Evolutionary conservation across 2,329 filamentous ascomycete species (phyloP), one percentile per base, ranked within the genome.

Genomic region (Talaromyces verruculosus): DNA sequence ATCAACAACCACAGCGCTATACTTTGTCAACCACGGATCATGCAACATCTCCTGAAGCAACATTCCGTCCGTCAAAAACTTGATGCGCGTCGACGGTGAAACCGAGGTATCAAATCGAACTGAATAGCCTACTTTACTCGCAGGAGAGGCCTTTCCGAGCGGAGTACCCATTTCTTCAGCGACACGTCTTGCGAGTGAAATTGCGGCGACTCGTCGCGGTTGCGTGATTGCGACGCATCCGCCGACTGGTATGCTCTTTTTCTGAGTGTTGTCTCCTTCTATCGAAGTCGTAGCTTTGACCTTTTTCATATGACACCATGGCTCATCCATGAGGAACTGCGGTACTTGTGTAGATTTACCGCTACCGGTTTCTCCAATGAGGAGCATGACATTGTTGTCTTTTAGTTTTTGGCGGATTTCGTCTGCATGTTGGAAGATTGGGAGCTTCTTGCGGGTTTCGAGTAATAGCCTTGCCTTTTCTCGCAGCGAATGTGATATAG

Each of bases 341-440:
- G 95, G 94, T 0, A 97, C 89, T 78, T 99, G 95, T 0, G 95
- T 99, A 81, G 91, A 96, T 80, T 99, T 99, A 75, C 95, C 95
- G 15, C 92, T 96, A 76, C 95, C 95, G 0, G 95, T 99, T 77
- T 98, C 94, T 80, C 94, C 94, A 2, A 95, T 90, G 15, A 99
- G 81, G 0, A 99, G 84, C 61, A 99, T 85, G 0, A 97, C 87
- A 72, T 96, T 87, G 68, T 87, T 88, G 39, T 86, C 80, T 13
- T 82, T 81, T 6, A 97, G 79, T 1, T 86, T 82, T 17, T 82
- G 74, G 41, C 88, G 87, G 60, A 97, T 96, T 30, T 89, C 84
- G 39, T 88, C 82, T 58, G 87, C 87, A 69, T 93, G 86, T 3
- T 85, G 80, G 87, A 91, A 97, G 70, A 97, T 94, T 0, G 93